These are phyloP conservation scores for Hyaloscypha hepaticicola DNA, from an alignment of 495 filamentous ascomycete species.

Conservation along the genomic window DNA sequence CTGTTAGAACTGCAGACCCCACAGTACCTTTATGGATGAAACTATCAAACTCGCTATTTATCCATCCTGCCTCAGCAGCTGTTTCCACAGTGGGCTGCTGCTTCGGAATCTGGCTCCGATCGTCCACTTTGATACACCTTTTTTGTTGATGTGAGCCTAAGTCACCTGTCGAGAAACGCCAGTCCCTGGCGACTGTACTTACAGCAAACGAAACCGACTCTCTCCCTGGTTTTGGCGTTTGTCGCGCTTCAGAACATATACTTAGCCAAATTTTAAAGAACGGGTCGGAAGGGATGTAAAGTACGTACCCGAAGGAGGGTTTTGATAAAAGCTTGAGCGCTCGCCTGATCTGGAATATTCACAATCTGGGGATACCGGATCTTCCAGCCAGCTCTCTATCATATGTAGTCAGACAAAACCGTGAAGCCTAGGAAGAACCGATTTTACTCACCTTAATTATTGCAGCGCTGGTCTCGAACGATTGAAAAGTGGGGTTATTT, in stretches of 20 bases:
- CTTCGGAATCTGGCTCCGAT: neutral
- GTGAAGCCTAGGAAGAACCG: neutral
- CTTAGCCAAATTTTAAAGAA: neutral
- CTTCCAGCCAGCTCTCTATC: slow-evolving; percentile 7
- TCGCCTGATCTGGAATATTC: slow-evolving; percentile 1
- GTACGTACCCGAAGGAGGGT: neutral
- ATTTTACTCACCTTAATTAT: neutral
- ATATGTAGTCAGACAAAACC: neutral
- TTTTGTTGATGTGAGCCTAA: neutral
- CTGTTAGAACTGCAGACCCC: neutral
- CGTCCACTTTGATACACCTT: neutral
- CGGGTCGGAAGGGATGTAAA: neutral
- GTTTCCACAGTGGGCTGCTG: neutral
- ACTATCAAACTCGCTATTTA: slow-evolving; percentile 1
- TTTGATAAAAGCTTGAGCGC: slow-evolving; percentile 2
- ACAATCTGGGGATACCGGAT: neutral
- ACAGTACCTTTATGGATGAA: neutral
- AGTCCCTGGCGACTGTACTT: neutral
- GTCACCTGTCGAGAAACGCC: neutral
- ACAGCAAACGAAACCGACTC: slow-evolving; percentile 2
- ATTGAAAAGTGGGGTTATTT: neutral
- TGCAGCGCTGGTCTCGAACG: neutral
- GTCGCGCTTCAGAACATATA: neutral
- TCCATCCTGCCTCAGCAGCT: neutral
- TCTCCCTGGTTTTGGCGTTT: neutral